A percentile compares a stretch with the other conserved stretches of the same genome.
Evolutionary conservation across 805 yeast genomes (phyloP).

Genomic region (Pichia rugopelliculosa): DNA sequence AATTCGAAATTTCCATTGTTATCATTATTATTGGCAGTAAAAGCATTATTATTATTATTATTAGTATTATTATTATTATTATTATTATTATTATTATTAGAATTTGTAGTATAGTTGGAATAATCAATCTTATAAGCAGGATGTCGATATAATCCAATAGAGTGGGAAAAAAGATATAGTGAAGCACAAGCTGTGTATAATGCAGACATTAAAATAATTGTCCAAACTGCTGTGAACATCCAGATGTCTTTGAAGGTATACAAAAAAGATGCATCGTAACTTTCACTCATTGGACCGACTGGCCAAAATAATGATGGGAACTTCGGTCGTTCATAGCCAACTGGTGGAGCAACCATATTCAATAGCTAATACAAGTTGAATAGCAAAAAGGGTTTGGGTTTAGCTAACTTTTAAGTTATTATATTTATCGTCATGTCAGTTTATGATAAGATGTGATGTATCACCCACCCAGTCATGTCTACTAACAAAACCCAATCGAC

Average conservation of each 20-base stretch:
- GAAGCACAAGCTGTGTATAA: conserved; percentile 60
- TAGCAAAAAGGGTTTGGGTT: no score
- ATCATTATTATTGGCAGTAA: not conserved
- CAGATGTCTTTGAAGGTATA: conserved; percentile 71
- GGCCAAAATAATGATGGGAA: conserved; percentile 86
- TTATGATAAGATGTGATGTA: no score
- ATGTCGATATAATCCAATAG: conserved; percentile 26
- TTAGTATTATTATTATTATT: not conserved
- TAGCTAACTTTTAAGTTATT: no score
- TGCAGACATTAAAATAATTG: conserved; percentile 55
- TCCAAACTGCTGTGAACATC: conserved; percentile 79
- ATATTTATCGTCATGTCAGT: no score
- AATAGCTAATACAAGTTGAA: no score
- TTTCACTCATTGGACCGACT: conserved; percentile 23
- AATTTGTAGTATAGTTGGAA: not conserved
- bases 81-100: not conserved
- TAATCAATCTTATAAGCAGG: not conserved
- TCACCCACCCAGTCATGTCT: no score
- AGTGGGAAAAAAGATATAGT: conserved; percentile 47
- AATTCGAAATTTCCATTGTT: not conserved
- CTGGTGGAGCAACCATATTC: conserved; percentile 46
- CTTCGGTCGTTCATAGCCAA: conserved; percentile 70
- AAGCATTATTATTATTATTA: not conserved
- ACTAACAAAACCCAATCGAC: no score
- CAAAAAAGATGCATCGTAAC: conserved; percentile 46